phyloP scores from a whole-genome alignment of 2,329 filamentous ascomycete genomes.

The Paecilomyces dactylethromorphus region DNA sequence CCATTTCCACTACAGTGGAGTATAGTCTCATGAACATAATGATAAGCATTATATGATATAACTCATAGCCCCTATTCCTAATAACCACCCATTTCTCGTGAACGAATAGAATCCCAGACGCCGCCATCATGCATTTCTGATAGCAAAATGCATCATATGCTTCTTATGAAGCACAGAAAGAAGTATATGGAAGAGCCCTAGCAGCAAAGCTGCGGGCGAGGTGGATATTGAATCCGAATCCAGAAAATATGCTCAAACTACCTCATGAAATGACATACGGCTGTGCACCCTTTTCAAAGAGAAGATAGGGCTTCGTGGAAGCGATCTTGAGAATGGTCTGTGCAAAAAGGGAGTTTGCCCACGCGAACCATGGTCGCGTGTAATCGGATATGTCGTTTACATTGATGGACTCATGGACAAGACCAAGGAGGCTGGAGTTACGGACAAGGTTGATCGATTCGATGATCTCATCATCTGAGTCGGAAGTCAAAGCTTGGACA shows the following conservation, averaged over 20 bases:
- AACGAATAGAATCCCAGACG: background rate
- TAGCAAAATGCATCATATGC: background rate
- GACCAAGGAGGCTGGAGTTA: conserved; percentile 64
- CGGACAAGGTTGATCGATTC: conserved; percentile 69
- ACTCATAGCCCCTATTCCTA: background rate
- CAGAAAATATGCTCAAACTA: background rate
- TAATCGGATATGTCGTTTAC: conserved; percentile 66
- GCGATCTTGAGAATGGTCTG: conserved; percentile 87
- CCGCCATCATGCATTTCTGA: background rate
- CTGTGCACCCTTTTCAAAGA: conserved; percentile 60
- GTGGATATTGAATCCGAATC: background rate
- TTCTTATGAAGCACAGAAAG: background rate
- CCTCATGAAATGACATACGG: conserved; percentile 19
- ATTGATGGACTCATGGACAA: conserved; percentile 89
- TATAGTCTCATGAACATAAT: background rate
- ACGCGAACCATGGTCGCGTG: conserved; percentile 92
- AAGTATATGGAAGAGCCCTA: background rate
- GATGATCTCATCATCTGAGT: conserved; percentile 73
- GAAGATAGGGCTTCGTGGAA: conserved; percentile 76
- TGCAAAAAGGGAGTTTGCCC: conserved; percentile 95
- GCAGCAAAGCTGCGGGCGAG: background rate
- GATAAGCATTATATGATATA: background rate
- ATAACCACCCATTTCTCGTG: background rate
- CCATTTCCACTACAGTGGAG: no score
- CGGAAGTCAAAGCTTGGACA: conserved; percentile 81